Conservation (phyloP, 1,284 basidiomycete genomes). For the Ganoderma multipileum region DNA sequence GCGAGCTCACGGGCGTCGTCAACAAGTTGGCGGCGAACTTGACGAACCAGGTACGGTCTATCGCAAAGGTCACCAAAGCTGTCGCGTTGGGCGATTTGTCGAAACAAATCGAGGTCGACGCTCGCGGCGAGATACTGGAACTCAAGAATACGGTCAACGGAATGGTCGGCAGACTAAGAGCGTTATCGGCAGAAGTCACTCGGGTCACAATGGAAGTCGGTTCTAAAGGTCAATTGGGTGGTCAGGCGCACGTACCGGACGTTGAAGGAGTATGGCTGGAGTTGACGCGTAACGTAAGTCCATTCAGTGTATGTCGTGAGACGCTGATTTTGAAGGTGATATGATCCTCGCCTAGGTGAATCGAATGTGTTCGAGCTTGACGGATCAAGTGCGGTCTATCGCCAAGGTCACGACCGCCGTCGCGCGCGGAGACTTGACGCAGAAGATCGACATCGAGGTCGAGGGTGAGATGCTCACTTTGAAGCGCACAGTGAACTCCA, state of each 20-base stretch:
- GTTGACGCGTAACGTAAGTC: slow-evolving; percentile 84
- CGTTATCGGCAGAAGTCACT: slow-evolving; percentile 95
- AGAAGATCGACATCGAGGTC: slow-evolving; percentile 90
- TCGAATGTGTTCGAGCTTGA: slow-evolving; percentile 92
- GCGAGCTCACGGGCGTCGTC: slow-evolving; percentile 88
- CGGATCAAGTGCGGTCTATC: slow-evolving; percentile 94
- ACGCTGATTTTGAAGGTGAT: slow-evolving; percentile 9
- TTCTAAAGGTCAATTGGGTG: slow-evolving; percentile 89
- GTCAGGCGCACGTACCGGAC: slow-evolving; percentile 91
- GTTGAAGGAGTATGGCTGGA: slow-evolving; percentile 97
- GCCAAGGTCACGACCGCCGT: slow-evolving; percentile 94
- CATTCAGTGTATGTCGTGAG: slow-evolving; percentile 17
- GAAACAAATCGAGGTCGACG: slow-evolving; percentile 97
- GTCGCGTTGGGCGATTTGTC: slow-evolving; percentile 95
- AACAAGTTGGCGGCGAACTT: slow-evolving; percentile 95
- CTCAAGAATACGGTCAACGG: slow-evolving; percentile 98
- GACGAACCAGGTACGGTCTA: slow-evolving; percentile 94
- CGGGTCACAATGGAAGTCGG: slow-evolving; percentile 96
- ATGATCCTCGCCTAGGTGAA: slow-evolving; percentile 66
- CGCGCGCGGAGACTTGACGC: slow-evolving; percentile 87
- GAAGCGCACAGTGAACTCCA: slow-evolving; percentile 86
- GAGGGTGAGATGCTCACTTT: slow-evolving; percentile 92
- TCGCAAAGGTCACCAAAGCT: slow-evolving; percentile 97
- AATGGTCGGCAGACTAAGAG: slow-evolving; percentile 92
- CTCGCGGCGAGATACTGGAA: slow-evolving; percentile 95